Conservation (phyloP, 176 grass and related monocot species). For the Calamus simplicifolius region DNA sequence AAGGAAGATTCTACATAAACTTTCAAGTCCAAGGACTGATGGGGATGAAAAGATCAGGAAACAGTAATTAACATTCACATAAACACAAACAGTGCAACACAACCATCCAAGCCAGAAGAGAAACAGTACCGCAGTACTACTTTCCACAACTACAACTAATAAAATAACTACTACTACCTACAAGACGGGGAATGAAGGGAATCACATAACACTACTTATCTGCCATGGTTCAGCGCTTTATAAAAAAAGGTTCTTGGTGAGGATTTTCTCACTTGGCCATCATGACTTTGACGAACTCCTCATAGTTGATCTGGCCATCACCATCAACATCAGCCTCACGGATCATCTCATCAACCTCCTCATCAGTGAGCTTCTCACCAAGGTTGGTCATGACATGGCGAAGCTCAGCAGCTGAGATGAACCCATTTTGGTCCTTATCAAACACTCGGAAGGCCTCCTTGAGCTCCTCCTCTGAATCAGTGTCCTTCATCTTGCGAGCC, state of each 20-base stretch:
- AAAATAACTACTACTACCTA: background rate
- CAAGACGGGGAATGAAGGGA: background rate
- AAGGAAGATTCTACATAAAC: background rate
- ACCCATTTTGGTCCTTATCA: constrained; percentile 74
- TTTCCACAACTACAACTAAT: background rate
- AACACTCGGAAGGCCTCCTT: constrained; percentile 72
- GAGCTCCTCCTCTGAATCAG: constrained; percentile 47
- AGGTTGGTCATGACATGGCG: constrained; percentile 58
- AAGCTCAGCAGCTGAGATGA: constrained; percentile 68
- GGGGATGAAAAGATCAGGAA: background rate
- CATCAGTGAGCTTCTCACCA: constrained; percentile 55
- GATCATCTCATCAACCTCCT: constrained; percentile 66
- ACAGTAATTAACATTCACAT: background rate
- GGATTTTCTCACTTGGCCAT: constrained; percentile 47
- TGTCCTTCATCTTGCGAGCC: constrained; percentile 34
- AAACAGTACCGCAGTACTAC: background rate
- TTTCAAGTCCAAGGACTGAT: background rate
- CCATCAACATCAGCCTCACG: constrained; percentile 60
- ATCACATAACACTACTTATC: background rate
- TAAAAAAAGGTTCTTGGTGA: background rate
- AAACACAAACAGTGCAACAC: constrained; percentile 2
- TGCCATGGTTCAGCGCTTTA: background rate
- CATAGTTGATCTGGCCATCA: constrained; percentile 80
- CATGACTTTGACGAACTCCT: constrained; percentile 85
- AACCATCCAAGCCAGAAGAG: background rate